Evolutionary conservation across 2,329 filamentous ascomycete species (phyloP).

Genomic region (Cordyceps fumosorosea): DNA sequence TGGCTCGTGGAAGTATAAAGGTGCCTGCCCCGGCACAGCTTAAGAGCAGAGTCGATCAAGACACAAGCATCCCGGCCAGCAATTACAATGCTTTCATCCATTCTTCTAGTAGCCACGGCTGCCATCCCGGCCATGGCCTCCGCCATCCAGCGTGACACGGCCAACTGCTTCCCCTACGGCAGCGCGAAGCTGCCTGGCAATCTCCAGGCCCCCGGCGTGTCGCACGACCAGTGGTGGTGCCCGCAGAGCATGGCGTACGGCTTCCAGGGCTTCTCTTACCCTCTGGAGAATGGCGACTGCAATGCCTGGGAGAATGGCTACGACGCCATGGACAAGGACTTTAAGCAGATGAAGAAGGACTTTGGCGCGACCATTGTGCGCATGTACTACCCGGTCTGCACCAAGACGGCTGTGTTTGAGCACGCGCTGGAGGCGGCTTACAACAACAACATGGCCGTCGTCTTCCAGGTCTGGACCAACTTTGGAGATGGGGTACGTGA

Average conservation of each 20-base stretch:
- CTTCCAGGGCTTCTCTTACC: conserved; percentile 19
- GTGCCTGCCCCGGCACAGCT: not conserved
- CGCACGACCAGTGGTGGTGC: conserved; percentile 18
- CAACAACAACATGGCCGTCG: conserved; percentile 18
- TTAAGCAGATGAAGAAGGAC: conserved; percentile 18
- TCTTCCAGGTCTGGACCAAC: conserved; percentile 20
- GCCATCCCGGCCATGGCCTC: not conserved
- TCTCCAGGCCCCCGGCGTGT: conserved; percentile 11
- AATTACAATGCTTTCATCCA: not conserved
- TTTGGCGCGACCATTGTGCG: conserved; percentile 18
- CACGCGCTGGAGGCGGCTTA: conserved; percentile 17
- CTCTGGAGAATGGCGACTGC: conserved; percentile 17
- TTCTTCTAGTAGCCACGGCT: not conserved
- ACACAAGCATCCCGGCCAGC: too few relatives aligned
- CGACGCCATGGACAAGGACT: conserved; percentile 17
- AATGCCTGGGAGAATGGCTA: conserved; percentile 13
- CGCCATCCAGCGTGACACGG: not conserved
- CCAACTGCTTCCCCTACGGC: conserved; percentile 17
- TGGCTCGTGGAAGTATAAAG: not conserved
- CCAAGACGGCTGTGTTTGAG: conserved; percentile 15
- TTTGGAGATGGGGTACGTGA: conserved; percentile 18
- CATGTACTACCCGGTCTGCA: conserved; percentile 20
- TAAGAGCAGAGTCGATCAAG: too few relatives aligned
- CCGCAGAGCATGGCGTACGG: conserved; percentile 17
- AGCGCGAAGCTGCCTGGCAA: conserved; percentile 15